A percentile compares a stretch with the other conserved stretches of the same genome.
These are phyloP conservation scores for Prunus padus DNA, from an alignment of 306 rosid genomes.

Conservation along the genomic window DNA sequence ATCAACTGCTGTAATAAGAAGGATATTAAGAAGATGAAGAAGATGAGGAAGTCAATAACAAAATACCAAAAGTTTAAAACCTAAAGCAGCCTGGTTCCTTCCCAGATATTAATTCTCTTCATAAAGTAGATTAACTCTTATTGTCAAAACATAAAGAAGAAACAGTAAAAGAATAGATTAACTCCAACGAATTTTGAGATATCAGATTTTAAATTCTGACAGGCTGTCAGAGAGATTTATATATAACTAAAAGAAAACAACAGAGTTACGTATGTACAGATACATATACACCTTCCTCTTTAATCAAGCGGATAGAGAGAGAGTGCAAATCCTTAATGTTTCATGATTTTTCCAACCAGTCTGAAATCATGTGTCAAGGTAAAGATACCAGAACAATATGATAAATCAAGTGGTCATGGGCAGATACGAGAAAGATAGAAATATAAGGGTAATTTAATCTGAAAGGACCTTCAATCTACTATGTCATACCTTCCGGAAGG, in stretches of 20 bases:
- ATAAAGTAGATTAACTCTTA: neutral
- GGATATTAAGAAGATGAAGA: neutral
- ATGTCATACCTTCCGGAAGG: constrained; percentile 76
- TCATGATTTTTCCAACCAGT: neutral
- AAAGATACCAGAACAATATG: neutral
- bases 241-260: neutral
- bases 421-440: neutral
- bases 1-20: constrained; percentile 13
- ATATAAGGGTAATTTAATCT: neutral
- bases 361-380: neutral
- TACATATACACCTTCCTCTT: neutral
- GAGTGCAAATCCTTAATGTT: neutral
- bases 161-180: neutral
- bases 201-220: neutral
- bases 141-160: neutral
- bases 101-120: neutral
- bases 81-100: neutral
- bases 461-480: neutral
- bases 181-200: neutral
- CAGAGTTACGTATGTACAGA: neutral
- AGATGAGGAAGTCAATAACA: neutral
- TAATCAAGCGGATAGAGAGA: neutral
- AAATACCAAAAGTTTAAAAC: constrained; percentile 5
- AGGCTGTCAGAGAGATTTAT: too few relatives aligned
- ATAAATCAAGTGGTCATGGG: neutral